phyloP scores from a whole-genome alignment of 768 basidiomycete genomes.

The Paxillus rubicundulus region DNA sequence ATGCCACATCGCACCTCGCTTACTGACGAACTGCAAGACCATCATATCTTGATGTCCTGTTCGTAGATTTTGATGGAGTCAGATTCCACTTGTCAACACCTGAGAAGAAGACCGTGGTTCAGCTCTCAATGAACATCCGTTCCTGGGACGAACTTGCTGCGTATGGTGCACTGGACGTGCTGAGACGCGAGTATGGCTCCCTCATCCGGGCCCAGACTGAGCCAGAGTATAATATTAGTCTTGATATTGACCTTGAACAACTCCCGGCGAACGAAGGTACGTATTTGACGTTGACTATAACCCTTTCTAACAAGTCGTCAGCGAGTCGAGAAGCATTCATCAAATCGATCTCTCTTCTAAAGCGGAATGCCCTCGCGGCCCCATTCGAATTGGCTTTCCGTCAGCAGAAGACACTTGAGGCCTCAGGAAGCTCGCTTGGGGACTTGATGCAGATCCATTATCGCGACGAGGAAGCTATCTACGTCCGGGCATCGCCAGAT shows the following conservation, averaged over 20 bases:
- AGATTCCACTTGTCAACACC: constrained; percentile 91
- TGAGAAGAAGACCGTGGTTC: constrained; percentile 73
- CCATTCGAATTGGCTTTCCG: constrained; percentile 90
- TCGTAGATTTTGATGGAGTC: constrained; percentile 97
- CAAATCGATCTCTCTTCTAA: constrained; percentile 77
- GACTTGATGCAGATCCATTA: constrained; percentile 93
- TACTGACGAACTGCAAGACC: constrained; percentile 54
- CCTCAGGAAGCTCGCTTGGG: constrained; percentile 61
- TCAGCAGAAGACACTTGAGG: constrained; percentile 80
- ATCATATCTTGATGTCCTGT: constrained; percentile 87
- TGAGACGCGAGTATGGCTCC: constrained; percentile 80
- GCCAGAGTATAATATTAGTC: constrained; percentile 84
- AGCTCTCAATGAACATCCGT: constrained; percentile 94
- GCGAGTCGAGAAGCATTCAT: constrained; percentile 80
- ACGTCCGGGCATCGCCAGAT: constrained; percentile 88
- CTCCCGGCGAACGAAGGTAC: constrained; percentile 78
- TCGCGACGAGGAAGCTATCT: constrained; percentile 96
- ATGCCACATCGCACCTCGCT: constrained; percentile 3
- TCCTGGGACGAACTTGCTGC: constrained; percentile 93
- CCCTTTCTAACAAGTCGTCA: constrained; percentile 31
- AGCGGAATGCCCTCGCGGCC: constrained; percentile 91
- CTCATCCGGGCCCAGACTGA: constrained; percentile 69
- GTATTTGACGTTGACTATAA: constrained; percentile 16
- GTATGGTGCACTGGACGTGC: constrained; percentile 79
- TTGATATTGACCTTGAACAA: constrained; percentile 85